Evolutionary conservation across 805 yeast genomes (phyloP), one percentile per base, ranked within the genome.

Genomic region (Cyberlindnera suaveolens): DNA sequence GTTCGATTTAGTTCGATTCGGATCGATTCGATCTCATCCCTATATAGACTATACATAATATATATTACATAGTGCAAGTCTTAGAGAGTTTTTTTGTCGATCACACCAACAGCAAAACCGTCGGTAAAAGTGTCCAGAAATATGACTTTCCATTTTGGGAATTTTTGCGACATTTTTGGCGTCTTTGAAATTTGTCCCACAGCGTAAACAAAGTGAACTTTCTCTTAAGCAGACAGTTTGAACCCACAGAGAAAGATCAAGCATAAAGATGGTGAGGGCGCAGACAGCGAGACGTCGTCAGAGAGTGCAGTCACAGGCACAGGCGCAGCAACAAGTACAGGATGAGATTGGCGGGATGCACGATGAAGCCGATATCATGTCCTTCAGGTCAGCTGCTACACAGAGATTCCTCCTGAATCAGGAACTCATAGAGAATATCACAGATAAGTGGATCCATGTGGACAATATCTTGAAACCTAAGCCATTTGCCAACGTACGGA

Each of bases 311-410:
- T 56, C 52, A 31, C 55, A 50, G 17, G 43, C 42, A 13, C 53
- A 49, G 27, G n/a, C 26, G 5, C 42, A 46, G 34, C 46, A 42
- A 23, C 46, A 38, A 5, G 45, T 40, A 3, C 56, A 49, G 10
- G 57, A 54, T 7, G 61, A 56, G 14, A 44, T 47, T 11, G 54
- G 53, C 7, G 52, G 57, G 3, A 45, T 58, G 39, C 80, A 75
- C 47, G 80, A 75, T 47, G 79, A 74, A 49, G 78, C 77, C 1
- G 80, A 75, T 49, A 67, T 75, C 39, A 69, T 75, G 54, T 67
- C 71, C 6, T 75, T 69, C 54, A 54, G 78, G 27, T 58, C 64
- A 3, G 76, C 72, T 39, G 75, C 77, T 1, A 58, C 70, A 17
- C 57, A 62, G 30, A 50, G 78, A 42, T 74, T 69, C 46, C 55